phyloP scores from a whole-genome alignment of 75 land plant genomes.

The Cryptomeria japonica region DNA sequence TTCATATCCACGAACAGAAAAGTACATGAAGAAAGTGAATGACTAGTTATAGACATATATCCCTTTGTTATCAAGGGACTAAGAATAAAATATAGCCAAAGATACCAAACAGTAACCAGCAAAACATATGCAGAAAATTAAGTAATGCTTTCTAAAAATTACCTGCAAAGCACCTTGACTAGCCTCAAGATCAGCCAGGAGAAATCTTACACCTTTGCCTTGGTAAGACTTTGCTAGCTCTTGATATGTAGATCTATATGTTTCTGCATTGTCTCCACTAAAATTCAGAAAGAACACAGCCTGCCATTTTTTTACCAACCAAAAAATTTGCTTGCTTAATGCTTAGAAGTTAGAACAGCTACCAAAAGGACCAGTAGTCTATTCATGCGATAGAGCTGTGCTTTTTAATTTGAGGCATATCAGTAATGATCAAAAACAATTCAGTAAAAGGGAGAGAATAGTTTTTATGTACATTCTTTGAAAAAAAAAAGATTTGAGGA shows the following conservation, averaged over 20 bases:
- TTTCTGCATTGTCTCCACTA: slow-evolving; percentile 39
- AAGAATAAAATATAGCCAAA: background rate
- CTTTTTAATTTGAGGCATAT: background rate
- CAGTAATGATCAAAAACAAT: background rate
- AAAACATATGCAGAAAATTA: background rate
- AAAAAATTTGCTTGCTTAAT: background rate
- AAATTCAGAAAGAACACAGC: slow-evolving; percentile 82
- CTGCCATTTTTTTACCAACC: slow-evolving; percentile 28
- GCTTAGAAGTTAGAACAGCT: background rate
- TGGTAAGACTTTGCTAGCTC: slow-evolving; percentile 61
- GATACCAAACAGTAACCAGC: background rate
- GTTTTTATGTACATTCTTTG: background rate
- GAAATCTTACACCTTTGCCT: slow-evolving; percentile 64
- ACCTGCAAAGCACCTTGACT: slow-evolving; percentile 91
- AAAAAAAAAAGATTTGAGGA: background rate
- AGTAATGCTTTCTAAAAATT: background rate
- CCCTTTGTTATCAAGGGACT: background rate
- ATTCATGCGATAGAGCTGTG: background rate
- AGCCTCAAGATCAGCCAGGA: slow-evolving; percentile 68
- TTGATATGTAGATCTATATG: slow-evolving; percentile 47
- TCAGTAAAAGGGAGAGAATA: background rate
- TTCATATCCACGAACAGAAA: background rate
- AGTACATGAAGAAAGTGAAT: background rate
- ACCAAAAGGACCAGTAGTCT: background rate
- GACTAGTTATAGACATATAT: background rate